Percentiles rank a stretch among this genome's conserved stretches.
Conservation (phyloP, 2,329 filamentous ascomycete genomes). For the Fusarium nanum region DNA sequence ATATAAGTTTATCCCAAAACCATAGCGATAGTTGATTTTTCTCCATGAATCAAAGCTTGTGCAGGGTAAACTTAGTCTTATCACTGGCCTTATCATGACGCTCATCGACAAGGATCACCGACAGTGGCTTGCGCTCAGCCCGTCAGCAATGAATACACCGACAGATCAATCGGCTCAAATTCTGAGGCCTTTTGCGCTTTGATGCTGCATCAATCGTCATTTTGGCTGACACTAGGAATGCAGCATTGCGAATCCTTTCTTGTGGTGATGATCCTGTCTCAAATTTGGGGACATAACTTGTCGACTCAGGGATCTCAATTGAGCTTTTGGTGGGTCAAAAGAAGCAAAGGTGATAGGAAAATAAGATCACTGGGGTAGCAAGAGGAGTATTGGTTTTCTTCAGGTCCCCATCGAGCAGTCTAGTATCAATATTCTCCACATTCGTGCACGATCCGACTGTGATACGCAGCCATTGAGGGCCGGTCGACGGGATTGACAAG, state of each 20-base stretch:
- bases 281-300: background rate
- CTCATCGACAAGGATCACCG: background rate
- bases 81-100: background rate
- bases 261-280: background rate
- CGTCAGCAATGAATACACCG: background rate
- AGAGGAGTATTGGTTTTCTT: rapidly evolving
- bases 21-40: background rate
- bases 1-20: too few relatives aligned
- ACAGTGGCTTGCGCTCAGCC: background rate
- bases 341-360: too few relatives aligned
- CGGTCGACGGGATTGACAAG: background rate
- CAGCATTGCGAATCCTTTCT: background rate
- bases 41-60: rapidly evolving
- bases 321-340: background rate
- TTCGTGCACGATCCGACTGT: too few relatives aligned
- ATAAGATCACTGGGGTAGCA: too few relatives aligned
- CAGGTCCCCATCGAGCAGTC: background rate
- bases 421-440: background rate
- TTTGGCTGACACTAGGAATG: background rate
- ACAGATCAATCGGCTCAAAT: background rate
- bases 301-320: background rate
- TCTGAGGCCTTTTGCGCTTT: background rate
- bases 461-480: too few relatives aligned
- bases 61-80: background rate
- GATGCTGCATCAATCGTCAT: background rate